These are phyloP conservation scores for Paxillus ammoniavirescens DNA, from an alignment of 768 basidiomycete genomes.

Conservation along the genomic window DNA sequence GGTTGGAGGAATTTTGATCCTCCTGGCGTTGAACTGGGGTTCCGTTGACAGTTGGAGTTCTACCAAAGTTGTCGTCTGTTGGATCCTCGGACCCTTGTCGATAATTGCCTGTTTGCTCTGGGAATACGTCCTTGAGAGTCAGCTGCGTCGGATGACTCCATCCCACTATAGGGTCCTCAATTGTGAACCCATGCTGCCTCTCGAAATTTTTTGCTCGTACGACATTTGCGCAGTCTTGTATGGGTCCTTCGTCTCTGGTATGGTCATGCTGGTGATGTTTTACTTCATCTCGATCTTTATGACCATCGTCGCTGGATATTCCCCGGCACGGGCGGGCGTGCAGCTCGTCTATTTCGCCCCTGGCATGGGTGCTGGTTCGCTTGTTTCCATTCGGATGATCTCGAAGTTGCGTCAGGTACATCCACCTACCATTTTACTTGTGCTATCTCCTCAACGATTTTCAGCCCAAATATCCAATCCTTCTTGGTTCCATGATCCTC, in stretches of 20 bases:
- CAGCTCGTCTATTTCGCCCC: constrained; percentile 44
- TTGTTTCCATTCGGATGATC: constrained; percentile 29
- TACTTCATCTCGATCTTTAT: constrained; percentile 47
- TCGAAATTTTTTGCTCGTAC: constrained; percentile 34
- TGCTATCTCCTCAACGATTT: background rate
- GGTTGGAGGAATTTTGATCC: constrained; percentile 36
- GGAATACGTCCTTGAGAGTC: constrained; percentile 35
- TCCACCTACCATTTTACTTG: background rate
- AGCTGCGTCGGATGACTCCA: constrained; percentile 2
- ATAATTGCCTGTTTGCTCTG: constrained; percentile 36
- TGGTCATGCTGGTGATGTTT: constrained; percentile 44
- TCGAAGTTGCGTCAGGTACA: constrained; percentile 29
- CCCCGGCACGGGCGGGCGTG: constrained; percentile 32
- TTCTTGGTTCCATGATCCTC: constrained; percentile 32
- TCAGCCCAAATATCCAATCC: constrained; percentile 35
- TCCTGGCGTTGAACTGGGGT: constrained; percentile 44
- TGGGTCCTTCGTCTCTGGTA: constrained; percentile 35
- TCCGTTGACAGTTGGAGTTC: constrained; percentile 35
- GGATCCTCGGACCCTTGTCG: constrained; percentile 40
- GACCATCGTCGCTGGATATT: constrained; percentile 36
- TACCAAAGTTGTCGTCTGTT: constrained; percentile 41
- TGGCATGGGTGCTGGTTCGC: constrained; percentile 37
- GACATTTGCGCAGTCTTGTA: constrained; percentile 34
- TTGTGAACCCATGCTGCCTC: constrained; percentile 40
- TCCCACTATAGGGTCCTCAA: constrained; percentile 4